phyloP scores from a whole-genome alignment of 2,329 filamentous ascomycete species.

The Claviceps fusiformis region DNA sequence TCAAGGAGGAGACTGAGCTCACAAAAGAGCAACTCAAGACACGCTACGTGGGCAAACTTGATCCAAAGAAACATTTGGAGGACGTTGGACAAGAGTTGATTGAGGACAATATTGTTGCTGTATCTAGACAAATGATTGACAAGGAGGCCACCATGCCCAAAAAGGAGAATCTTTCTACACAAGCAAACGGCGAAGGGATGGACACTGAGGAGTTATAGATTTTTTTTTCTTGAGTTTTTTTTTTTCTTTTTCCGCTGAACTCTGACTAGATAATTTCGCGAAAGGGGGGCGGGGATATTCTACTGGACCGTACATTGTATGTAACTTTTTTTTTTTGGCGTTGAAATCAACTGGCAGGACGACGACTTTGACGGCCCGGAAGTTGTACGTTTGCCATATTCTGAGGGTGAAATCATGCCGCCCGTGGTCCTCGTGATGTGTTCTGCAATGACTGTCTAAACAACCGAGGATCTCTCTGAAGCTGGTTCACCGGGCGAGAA shows the following conservation, averaged over 20 bases:
- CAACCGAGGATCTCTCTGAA: not conserved
- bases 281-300: not conserved
- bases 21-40: constrained; percentile 98
- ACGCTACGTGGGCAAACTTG: constrained; percentile 94
- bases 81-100: constrained; percentile 93
- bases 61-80: constrained; percentile 98
- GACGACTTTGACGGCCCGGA: constrained; percentile 8
- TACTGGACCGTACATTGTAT: constrained; percentile 14
- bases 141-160: constrained; percentile 91
- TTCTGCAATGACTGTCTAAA: not conserved
- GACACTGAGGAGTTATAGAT: constrained; percentile 44
- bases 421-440: not conserved
- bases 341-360: constrained; percentile 15
- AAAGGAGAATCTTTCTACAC: constrained; percentile 42
- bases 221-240: not conserved
- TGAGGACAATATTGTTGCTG: constrained; percentile 97
- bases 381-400: not conserved
- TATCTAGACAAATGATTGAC: constrained; percentile 98
- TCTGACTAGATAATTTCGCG: constrained; percentile 9
- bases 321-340: constrained; percentile 16
- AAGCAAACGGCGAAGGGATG: constrained; percentile 48
- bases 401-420: not conserved
- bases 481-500: not conserved
- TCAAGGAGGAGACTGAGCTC: constrained; percentile 96
- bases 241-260: not conserved